Conservation (phyloP, 2,329 filamentous ascomycete species). For the Coniochaeta hoffmannii region DNA sequence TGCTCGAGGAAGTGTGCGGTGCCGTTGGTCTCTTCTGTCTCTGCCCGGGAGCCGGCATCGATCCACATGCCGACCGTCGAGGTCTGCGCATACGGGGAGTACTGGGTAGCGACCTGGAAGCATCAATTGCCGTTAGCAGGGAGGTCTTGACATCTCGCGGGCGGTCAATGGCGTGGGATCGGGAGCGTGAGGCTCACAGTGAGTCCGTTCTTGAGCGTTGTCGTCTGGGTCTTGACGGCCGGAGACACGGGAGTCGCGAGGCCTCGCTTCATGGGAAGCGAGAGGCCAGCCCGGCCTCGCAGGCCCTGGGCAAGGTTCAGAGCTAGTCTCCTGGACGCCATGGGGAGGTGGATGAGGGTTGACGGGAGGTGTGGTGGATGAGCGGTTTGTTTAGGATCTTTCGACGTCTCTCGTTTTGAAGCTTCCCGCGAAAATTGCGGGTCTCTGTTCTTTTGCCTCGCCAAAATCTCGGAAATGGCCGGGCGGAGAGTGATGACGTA, state of each 20-base stretch:
- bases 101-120: conserved; percentile 85
- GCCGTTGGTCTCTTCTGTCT: conserved; percentile 97
- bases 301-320: conserved; percentile 87
- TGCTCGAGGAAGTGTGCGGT: conserved; percentile 99
- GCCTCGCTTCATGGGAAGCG: conserved; percentile 72
- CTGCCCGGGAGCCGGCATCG: conserved; percentile 94
- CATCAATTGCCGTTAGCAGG: conserved; percentile 17
- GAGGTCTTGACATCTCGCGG: conserved; percentile 12
- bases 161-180: conserved; percentile 30
- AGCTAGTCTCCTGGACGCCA: conserved; percentile 97
- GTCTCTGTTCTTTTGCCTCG: conserved; percentile 7
- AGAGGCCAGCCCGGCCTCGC: conserved; percentile 79
- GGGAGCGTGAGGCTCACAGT: conserved; percentile 59
- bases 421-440: conserved; percentile 28
- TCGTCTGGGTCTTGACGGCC: conserved; percentile 82
- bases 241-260: conserved; percentile 76
- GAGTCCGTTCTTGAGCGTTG: conserved; percentile 94
- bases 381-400: conserved; percentile 40
- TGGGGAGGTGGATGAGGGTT: conserved; percentile 47
- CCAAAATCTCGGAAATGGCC: conserved; percentile 6
- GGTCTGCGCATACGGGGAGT: conserved; percentile 97
- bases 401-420: conserved; percentile 30
- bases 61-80: conserved; percentile 99
- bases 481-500: conserved; percentile 2
- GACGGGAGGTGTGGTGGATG: conserved; percentile 33